A percentile compares a stretch with the other conserved stretches of the same genome.
phyloP scores from a whole-genome alignment of 2,329 filamentous ascomycete genomes.

The Colletotrichum trifolii region DNA sequence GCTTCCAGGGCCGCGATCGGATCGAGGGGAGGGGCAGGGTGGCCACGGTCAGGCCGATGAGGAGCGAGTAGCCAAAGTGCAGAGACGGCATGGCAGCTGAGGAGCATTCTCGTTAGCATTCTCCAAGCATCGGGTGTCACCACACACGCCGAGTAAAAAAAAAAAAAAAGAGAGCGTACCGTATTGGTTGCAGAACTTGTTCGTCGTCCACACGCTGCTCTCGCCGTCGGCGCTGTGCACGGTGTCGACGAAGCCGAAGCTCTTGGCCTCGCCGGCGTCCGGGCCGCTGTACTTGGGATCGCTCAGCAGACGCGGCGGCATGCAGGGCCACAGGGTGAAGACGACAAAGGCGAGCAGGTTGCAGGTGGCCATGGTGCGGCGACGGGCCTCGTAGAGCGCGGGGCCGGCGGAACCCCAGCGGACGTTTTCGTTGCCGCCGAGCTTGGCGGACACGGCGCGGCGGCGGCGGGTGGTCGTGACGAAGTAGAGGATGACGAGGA shows the following conservation, averaged over 20 bases:
- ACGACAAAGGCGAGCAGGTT: conserved; percentile 65
- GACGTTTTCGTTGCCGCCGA: conserved; percentile 43
- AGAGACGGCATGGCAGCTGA: conserved; percentile 79
- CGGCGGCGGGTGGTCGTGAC: conserved; percentile 73
- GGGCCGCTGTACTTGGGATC: conserved; percentile 65
- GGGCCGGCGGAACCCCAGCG: conserved; percentile 48
- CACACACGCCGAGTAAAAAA: background rate
- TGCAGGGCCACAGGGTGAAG: conserved; percentile 65
- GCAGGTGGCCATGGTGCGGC: conserved; percentile 66
- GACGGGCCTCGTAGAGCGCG: conserved; percentile 64
- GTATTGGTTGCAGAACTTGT: conserved; percentile 81
- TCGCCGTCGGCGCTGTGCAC: conserved; percentile 62
- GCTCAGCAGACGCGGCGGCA: conserved; percentile 65
- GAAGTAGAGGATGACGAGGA: conserved; percentile 73
- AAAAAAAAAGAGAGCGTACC: conserved; percentile 54
- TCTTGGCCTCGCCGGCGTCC: conserved; percentile 68
- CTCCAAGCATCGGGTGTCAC: background rate
- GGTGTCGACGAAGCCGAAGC: conserved; percentile 63
- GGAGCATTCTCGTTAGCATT: conserved; percentile 25
- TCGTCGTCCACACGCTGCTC: conserved; percentile 61
- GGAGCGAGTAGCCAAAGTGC: conserved; percentile 80
- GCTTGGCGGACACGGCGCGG: conserved; percentile 42
- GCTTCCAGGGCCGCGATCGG: conserved; percentile 62
- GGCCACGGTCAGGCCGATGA: conserved; percentile 77
- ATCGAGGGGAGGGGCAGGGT: conserved; percentile 70